Evolutionary conservation across 169 alveolate species (phyloP).

Genomic region (Cryptosporidium bovis): DNA sequence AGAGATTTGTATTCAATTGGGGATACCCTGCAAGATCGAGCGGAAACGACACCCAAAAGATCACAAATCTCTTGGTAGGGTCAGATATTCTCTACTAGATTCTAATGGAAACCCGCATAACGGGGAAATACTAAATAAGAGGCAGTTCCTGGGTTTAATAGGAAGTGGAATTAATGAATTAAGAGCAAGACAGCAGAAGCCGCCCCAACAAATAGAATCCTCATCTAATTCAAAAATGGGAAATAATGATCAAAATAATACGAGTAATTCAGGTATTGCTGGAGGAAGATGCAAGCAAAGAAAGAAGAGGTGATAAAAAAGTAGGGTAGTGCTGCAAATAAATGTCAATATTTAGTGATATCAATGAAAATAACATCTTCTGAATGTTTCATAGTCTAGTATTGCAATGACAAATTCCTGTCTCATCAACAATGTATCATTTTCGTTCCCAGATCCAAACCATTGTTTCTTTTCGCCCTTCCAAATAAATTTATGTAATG

Average conservation of each 20-base stretch:
- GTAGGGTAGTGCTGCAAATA: neutral
- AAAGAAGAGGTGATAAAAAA: conserved; percentile 9
- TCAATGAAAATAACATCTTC: conserved; percentile 1
- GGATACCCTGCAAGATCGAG: conserved; percentile 57
- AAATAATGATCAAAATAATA: neutral
- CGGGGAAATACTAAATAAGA: conserved; percentile 20
- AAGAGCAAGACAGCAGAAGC: conserved; percentile 13
- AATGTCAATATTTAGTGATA: neutral
- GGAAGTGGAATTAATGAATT: conserved; percentile 25
- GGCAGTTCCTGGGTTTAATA: neutral
- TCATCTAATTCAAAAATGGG: neutral
- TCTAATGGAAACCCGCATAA: conserved; percentile 22
- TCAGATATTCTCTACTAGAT: conserved; percentile 27
- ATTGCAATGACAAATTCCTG: conserved; percentile 55
- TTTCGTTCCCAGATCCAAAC: conserved; percentile 38
- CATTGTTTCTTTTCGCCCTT: conserved; percentile 22
- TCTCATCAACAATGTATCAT: conserved; percentile 38
- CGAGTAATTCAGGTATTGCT: neutral
- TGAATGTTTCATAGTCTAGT: conserved; percentile 22
- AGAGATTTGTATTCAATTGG: conserved; percentile 60
- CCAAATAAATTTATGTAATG: conserved; percentile 36
- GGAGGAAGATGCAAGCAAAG: conserved; percentile 1
- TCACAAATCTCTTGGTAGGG: conserved; percentile 38
- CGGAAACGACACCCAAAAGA: conserved; percentile 44
- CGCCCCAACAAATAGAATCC: neutral